Percentiles rank a stretch among this genome's conserved stretches.
Conservation (phyloP, 352 stramenopile species). For the Pythium dissotocum region DNA sequence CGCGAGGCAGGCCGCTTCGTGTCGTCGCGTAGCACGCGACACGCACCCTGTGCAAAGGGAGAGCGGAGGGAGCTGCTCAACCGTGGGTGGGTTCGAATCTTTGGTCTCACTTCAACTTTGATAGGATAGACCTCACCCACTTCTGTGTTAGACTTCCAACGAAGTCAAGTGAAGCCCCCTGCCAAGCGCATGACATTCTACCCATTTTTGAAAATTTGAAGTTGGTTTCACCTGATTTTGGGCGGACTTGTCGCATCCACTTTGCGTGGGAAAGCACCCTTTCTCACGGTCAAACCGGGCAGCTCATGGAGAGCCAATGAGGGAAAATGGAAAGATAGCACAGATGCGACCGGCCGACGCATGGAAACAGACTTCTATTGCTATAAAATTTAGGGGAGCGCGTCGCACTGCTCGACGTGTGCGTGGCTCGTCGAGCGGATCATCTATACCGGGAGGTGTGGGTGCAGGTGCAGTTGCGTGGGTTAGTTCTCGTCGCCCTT, state of each 20-base stretch:
- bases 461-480: background rate
- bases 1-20: background rate
- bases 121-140: background rate
- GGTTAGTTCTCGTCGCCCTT: constrained; percentile 1
- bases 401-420: constrained; percentile 2
- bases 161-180: background rate
- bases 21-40: background rate
- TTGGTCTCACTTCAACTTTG: constrained; percentile 1
- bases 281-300: background rate
- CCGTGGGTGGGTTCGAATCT: background rate
- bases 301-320: too few species aligned
- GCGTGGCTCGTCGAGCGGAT: background rate
- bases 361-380: constrained; percentile 21
- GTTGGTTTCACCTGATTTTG: background rate
- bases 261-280: background rate
- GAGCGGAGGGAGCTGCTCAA: background rate
- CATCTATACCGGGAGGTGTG: background rate
- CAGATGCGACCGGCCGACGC: background rate
- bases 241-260: constrained; percentile 19
- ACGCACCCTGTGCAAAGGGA: background rate
- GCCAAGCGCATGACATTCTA: background rate
- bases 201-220: background rate
- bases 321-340: background rate
- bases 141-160: background rate
- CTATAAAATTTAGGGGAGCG: constrained; percentile 22